Evolutionary conservation across 2,329 filamentous ascomycete species (phyloP).

Genomic region (Talaromyces piceae): DNA sequence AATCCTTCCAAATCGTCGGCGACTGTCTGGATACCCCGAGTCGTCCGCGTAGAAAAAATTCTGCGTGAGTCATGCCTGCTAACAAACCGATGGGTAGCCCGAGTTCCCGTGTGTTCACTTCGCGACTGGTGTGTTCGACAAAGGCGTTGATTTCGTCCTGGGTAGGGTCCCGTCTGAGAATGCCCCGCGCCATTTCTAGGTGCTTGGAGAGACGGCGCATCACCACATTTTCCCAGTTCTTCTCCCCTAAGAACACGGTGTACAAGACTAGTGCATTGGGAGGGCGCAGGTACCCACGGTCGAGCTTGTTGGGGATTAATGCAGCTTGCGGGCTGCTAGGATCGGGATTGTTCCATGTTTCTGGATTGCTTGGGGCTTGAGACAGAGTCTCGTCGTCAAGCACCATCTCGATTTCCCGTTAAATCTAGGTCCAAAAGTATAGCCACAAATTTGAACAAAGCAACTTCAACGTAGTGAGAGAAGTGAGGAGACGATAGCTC

Average conservation of each 20-base stretch:
- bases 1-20: not conserved
- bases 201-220: conserved; percentile 3
- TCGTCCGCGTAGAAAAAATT: conserved; percentile 1
- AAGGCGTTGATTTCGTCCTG: conserved; percentile 8
- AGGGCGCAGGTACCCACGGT: conserved; percentile 6
- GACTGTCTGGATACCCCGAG: not conserved
- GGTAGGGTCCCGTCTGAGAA: conserved; percentile 6
- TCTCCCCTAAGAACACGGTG: not conserved
- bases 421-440: not conserved
- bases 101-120: conserved; percentile 3
- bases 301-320: conserved; percentile 6
- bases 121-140: conserved; percentile 9
- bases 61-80: conserved; percentile 2
- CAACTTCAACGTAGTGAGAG: too few relatives aligned
- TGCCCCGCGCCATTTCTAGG: not conserved
- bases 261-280: conserved; percentile 7
- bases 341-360: conserved; percentile 9
- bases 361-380: conserved; percentile 3
- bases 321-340: conserved; percentile 7
- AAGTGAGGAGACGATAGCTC: not conserved
- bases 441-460: not conserved
- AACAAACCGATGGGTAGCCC: conserved; percentile 5
- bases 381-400: conserved; percentile 4
- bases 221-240: conserved; percentile 7
- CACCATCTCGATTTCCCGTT: not conserved